Percentiles rank a stretch among this genome's conserved stretches.
phyloP scores from a whole-genome alignment of 192 early-diverging fungal species.

The Backusella australiensis region DNA sequence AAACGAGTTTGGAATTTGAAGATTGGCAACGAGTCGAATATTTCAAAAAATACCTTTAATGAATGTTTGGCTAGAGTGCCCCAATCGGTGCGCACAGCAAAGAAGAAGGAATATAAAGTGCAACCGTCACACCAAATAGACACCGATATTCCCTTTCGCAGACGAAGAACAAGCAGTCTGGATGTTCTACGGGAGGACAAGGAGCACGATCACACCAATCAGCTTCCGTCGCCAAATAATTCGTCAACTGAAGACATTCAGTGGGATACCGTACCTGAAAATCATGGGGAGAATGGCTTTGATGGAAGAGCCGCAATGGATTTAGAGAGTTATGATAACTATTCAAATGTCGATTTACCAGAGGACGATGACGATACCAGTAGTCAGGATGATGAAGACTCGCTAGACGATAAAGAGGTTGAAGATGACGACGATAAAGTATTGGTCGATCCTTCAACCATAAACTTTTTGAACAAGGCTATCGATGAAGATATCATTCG shows the following conservation, averaged over 20 bases:
- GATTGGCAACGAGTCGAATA: slow-evolving; percentile 36
- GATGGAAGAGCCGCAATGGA: background rate
- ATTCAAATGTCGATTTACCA: slow-evolving; percentile 12
- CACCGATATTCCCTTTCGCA: background rate
- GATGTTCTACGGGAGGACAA: slow-evolving; percentile 22
- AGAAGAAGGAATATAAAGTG: background rate
- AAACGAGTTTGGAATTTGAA: slow-evolving; percentile 35
- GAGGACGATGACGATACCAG: slow-evolving; percentile 8
- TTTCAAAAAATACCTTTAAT: slow-evolving; percentile 29
- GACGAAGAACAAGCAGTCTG: slow-evolving; percentile 32
- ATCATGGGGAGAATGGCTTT: background rate
- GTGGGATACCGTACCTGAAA: background rate
- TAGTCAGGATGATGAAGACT: slow-evolving; percentile 4
- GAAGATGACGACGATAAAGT: slow-evolving; percentile 8
- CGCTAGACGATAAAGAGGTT: slow-evolving; percentile 7
- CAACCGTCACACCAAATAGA: background rate
- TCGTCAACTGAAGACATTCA: background rate
- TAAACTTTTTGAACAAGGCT: slow-evolving; percentile 25
- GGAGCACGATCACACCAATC: background rate
- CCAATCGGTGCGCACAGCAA: background rate
- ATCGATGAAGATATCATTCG: slow-evolving; percentile 38
- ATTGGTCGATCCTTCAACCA: slow-evolving; percentile 1
- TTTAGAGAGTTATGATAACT: background rate
- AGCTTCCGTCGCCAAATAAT: background rate
- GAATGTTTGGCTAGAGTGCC: slow-evolving; percentile 20